phyloP scores from a whole-genome alignment of 495 filamentous ascomycete genomes.

The Friedmanniomyces endolithicus region DNA sequence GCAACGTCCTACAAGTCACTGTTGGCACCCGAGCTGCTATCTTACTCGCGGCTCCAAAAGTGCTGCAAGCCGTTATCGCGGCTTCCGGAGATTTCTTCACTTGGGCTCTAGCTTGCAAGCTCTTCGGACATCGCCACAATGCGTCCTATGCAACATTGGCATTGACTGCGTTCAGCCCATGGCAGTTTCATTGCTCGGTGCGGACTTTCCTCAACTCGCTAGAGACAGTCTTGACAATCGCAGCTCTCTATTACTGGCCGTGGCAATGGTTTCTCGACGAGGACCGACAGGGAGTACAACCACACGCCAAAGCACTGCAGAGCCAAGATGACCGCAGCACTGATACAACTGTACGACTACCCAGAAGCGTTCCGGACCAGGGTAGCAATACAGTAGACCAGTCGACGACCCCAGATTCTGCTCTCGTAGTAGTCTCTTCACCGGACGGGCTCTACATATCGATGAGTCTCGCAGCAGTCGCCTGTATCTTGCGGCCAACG shows the following conservation, averaged over 20 bases:
- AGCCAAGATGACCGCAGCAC: not conserved
- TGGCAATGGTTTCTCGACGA: conserved; percentile 50
- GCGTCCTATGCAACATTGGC: conserved; percentile 56
- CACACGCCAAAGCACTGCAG: not conserved
- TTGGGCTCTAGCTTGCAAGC: conserved; percentile 62
- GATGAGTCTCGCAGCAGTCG: conserved; percentile 40
- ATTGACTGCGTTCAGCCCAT: conserved; percentile 70
- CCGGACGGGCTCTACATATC: not conserved
- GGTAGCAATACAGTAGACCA: not conserved
- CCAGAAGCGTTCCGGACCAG: not conserved
- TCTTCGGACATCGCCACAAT: conserved; percentile 51
- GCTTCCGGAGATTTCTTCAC: conserved; percentile 77
- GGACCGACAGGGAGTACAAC: not conserved
- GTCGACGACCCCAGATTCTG: not conserved
- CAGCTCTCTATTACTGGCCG: conserved; percentile 75
- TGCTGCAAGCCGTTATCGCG: conserved; percentile 64
- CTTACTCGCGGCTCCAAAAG: conserved; percentile 58
- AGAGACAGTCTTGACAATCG: conserved; percentile 74
- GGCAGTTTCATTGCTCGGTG: conserved; percentile 94
- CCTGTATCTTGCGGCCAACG: conserved; percentile 80
- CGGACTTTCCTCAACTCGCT: conserved; percentile 88
- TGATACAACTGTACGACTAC: not conserved
- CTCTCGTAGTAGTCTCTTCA: not conserved
- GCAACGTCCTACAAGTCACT: conserved; percentile 38
- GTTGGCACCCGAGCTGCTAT: conserved; percentile 45